Evolutionary conservation across 495 filamentous ascomycete genomes (phyloP).

Genomic region (Tuber borchii): DNA sequence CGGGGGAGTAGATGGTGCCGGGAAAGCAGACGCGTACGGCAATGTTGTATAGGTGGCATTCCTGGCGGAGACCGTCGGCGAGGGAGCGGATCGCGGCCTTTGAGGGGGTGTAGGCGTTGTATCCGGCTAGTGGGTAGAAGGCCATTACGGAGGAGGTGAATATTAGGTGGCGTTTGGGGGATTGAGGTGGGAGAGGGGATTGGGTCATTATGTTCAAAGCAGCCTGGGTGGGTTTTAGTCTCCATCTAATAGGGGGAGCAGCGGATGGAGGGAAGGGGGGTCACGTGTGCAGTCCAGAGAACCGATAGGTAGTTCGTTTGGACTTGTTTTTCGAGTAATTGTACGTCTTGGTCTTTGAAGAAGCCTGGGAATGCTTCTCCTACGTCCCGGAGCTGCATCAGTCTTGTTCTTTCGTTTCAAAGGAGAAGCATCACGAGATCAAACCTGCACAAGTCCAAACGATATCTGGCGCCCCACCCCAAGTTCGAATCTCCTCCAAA

Average conservation of each 20-base stretch:
- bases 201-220: slow-evolving; percentile 58
- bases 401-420: background rate
- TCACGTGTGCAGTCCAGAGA: slow-evolving; percentile 74
- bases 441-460: slow-evolving; percentile 76
- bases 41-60: slow-evolving; percentile 77
- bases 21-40: slow-evolving; percentile 79
- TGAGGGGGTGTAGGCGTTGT: slow-evolving; percentile 72
- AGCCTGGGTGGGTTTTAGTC: slow-evolving; percentile 36
- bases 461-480: slow-evolving; percentile 70
- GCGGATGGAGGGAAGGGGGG: background rate
- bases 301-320: slow-evolving; percentile 85
- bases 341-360: slow-evolving; percentile 66
- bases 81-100: slow-evolving; percentile 82
- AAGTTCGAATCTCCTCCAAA: slow-evolving; percentile 65
- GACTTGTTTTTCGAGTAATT: slow-evolving; percentile 68
- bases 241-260: background rate
- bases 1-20: slow-evolving; percentile 69
- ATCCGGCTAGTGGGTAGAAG: slow-evolving; percentile 73
- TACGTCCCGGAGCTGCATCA: background rate
- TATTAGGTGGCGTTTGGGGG: slow-evolving; percentile 65
- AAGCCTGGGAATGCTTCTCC: slow-evolving; percentile 68
- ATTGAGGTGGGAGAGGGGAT: slow-evolving; percentile 40
- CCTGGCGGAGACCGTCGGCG: slow-evolving; percentile 73
- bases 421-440: background rate
- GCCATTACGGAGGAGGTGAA: slow-evolving; percentile 76